These are phyloP conservation scores for Colletotrichum liriopes DNA, from an alignment of 2,329 filamentous ascomycete genomes.

Conservation along the genomic window DNA sequence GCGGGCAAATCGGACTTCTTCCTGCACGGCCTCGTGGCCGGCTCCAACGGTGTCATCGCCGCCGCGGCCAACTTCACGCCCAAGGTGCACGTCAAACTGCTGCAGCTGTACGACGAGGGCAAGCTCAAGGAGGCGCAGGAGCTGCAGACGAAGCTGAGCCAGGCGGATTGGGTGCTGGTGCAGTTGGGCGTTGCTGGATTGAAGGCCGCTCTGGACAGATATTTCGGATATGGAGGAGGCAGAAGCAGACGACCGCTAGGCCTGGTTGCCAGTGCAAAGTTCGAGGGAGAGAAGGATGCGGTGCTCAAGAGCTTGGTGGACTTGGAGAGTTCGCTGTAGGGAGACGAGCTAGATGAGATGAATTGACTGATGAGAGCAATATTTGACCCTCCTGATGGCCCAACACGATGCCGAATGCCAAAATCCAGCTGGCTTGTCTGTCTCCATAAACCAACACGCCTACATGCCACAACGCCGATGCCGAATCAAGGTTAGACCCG, in stretches of 20 bases:
- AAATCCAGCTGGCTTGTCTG: not conserved
- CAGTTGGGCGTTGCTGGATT: conserved; percentile 50
- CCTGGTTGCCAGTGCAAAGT: conserved; percentile 43
- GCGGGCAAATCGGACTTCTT: conserved; percentile 61
- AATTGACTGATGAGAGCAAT: not conserved
- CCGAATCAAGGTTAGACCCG: not conserved
- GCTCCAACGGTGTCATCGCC: conserved; percentile 59
- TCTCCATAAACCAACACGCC: not conserved
- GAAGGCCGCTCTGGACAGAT: conserved; percentile 47
- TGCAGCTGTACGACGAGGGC: conserved; percentile 53
- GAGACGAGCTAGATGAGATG: not conserved
- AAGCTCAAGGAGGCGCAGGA: conserved; percentile 53
- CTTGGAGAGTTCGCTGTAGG: conserved; percentile 45
- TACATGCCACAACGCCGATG: not conserved
- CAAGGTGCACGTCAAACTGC: conserved; percentile 54
- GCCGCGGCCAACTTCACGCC: conserved; percentile 59
- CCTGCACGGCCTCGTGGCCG: conserved; percentile 57
- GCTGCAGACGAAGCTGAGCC: conserved; percentile 53
- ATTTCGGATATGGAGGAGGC: conserved; percentile 45
- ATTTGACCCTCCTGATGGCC: not conserved
- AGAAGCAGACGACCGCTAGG: conserved; percentile 48
- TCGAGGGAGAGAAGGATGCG: conserved; percentile 45
- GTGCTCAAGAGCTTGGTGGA: conserved; percentile 45
- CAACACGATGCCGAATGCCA: not conserved
- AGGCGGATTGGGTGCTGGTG: conserved; percentile 50